Evolutionary conservation across 2,329 filamentous ascomycete species (phyloP), one percentile per base, ranked within the genome.

Genomic region (Tolypocladium paradoxum): DNA sequence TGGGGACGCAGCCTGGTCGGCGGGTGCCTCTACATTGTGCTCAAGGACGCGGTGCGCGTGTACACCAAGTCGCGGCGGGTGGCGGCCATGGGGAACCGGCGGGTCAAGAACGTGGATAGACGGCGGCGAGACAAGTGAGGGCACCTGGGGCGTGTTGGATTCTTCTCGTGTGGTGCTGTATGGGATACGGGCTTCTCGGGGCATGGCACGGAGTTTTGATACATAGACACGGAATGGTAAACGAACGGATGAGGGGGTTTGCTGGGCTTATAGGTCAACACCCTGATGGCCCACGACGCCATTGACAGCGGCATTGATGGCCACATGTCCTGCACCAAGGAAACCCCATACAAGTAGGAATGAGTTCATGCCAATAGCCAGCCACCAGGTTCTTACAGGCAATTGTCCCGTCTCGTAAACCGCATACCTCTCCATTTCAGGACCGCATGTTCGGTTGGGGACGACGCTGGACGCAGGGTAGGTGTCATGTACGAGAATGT

Each of bases 1-100:
- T 97, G 93, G 90, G 93, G 90, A 1, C 78, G 93, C 53, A 96
- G 88, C 62, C 75, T 99, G 3, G 78, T 93, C 1, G 93, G 93
- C 1, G 93, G 93, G 0, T 93, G 89, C 65, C 71, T 95, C 22
- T 96, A 92, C 62, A 84, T 97, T 18, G 84, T 96, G 11, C 68
- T 96, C 51, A 93, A 92, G 67, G 83, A 87, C 60, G 74, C 73
- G 3, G 70, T 85, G 50, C 71, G 73, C 54, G 67, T 87, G 27
- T 87, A 84, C 62, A 75, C 77, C 58, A 86, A 85, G 69, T 83
- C 83, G 65, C 74, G 81, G 56, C 76, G 75, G 56, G 82, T 81
- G 14, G 74, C 78, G 60, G 75, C 81, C 35, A 76, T 78, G 61
- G 72, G 73, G 7, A 75, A 76, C 46, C 74, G 81, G 52, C 73